A percentile compares a stretch with the other conserved stretches of the same genome.
phyloP scores from a whole-genome alignment of 371 early-diverging fungal species.

The Lichtheimia ramosa region DNA sequence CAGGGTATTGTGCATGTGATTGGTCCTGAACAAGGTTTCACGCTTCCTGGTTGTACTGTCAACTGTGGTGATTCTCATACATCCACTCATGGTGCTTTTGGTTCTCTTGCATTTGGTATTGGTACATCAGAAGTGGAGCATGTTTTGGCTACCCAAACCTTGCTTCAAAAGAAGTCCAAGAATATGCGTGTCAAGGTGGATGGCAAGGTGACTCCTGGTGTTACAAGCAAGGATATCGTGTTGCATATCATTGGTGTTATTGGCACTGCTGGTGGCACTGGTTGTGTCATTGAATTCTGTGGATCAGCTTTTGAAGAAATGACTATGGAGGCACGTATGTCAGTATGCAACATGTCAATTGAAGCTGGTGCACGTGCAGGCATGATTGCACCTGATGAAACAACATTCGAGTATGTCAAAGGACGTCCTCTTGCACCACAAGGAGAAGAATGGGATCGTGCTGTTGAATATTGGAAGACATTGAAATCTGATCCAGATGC shows the following conservation, averaged over 20 bases:
- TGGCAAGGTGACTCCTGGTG: constrained; percentile 52
- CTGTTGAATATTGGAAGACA: constrained; percentile 65
- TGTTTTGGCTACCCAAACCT: constrained; percentile 72
- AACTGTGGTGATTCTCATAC: constrained; percentile 78
- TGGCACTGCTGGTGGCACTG: constrained; percentile 73
- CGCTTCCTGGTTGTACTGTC: constrained; percentile 69
- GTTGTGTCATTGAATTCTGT: constrained; percentile 69
- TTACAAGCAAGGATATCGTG: constrained; percentile 67
- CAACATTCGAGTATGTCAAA: constrained; percentile 66
- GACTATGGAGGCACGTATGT: constrained; percentile 72
- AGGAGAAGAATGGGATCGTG: constrained; percentile 61
- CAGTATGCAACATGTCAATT: constrained; percentile 75
- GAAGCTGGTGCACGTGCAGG: constrained; percentile 76
- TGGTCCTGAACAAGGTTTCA: constrained; percentile 78
- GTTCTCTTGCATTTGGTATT: constrained; percentile 74
- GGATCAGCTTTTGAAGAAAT: constrained; percentile 44
- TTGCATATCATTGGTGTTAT: constrained; percentile 70
- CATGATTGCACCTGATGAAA: constrained; percentile 72
- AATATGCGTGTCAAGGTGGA: constrained; percentile 67
- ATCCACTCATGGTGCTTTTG: constrained; percentile 75
- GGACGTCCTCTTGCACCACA: constrained; percentile 64
- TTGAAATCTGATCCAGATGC: constrained; percentile 62
- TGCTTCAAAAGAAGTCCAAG: constrained; percentile 66
- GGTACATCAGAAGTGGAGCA: constrained; percentile 77
- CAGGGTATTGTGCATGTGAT: constrained; percentile 78